A percentile compares a stretch with the other conserved stretches of the same genome.
These are phyloP conservation scores for Sphenostylis stenocarpa DNA, from an alignment of 306 rosid genomes.

Conservation along the genomic window DNA sequence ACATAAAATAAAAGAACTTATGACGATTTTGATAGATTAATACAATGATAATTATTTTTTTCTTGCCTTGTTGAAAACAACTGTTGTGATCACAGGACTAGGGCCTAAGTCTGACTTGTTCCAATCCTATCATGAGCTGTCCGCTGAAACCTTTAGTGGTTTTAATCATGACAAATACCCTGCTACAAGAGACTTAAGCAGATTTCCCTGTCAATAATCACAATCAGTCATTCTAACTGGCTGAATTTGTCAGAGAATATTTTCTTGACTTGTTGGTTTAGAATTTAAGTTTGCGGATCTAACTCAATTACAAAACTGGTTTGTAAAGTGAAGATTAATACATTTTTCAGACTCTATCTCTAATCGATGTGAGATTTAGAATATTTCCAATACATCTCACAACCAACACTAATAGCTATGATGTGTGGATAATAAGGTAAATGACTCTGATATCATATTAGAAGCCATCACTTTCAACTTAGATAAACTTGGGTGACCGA, in stretches of 20 bases:
- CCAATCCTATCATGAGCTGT: not conserved
- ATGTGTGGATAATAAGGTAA: too few species aligned
- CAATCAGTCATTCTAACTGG: not conserved
- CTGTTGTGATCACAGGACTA: not conserved
- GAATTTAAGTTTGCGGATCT: too few species aligned
- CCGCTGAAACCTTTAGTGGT: not conserved
- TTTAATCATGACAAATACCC: not conserved
- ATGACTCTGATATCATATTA: too few species aligned
- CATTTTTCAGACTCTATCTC: too few species aligned
- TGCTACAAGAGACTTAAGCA: not conserved
- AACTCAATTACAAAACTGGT: too few species aligned
- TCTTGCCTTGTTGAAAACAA: not conserved
- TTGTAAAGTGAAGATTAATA: too few species aligned
- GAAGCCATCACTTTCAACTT: too few species aligned
- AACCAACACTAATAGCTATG: too few species aligned
- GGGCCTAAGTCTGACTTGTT: not conserved
- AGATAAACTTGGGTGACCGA: too few species aligned
- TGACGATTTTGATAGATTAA: not conserved
- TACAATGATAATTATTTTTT: not conserved
- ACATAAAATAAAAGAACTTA: not conserved
- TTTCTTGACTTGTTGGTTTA: not conserved
- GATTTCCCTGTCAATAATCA: not conserved
- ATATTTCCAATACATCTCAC: too few species aligned
- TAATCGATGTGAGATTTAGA: too few species aligned
- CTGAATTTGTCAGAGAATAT: not conserved